Base-by-base conservation (phyloP, 805 yeast genomes). In the Starmerella apis region DNA sequence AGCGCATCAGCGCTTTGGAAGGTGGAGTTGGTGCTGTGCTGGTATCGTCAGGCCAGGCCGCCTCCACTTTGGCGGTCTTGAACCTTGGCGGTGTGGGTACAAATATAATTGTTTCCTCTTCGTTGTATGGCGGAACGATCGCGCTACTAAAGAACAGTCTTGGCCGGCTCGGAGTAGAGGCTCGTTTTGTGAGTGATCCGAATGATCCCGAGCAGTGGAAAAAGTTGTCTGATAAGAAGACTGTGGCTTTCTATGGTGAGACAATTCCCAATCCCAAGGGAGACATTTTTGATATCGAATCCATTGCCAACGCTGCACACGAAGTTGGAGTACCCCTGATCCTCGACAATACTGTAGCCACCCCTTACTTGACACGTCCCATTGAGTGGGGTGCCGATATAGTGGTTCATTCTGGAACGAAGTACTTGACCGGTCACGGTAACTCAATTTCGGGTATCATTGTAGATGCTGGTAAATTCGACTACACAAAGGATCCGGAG, bases 361-460 rank as follows among this genome's bases (percentile, higher is more conserved):
- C 96, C 19, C 94, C 94, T 13, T 95, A 95, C 16, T 67, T 87
- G 50, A 83, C 79, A 59, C 77, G 86, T 53, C 90, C 94, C 4
- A 86, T 86, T 67, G 72, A 73, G 35, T 81, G 77, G 59, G 95
- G 90, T 43, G 95, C 83, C 27, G 96, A 90, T 65, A 68, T 86
- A 56, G 79, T 90, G n/a, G 70, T 90, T 76, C 96, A 88, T 65
- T 86, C 96, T 1, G 95, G 87, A 1, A 88, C 96, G 0, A 88
- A 88, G 64, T 90, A 82, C 67, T 82, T 86, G 61, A 96, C 95
- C 35, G 96, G 97, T n/a, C 96, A 88, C 66, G 84, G 94, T 6
- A 96, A 88, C 64, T 68, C 87, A 38, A 70, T 88, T 46, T 87
- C 95, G 4, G 96, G 97, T 30, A 71, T 82, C 23, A 74, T 90